Conservation (phyloP, 2,329 filamentous ascomycete genomes). For the Colletotrichum magnum region DNA sequence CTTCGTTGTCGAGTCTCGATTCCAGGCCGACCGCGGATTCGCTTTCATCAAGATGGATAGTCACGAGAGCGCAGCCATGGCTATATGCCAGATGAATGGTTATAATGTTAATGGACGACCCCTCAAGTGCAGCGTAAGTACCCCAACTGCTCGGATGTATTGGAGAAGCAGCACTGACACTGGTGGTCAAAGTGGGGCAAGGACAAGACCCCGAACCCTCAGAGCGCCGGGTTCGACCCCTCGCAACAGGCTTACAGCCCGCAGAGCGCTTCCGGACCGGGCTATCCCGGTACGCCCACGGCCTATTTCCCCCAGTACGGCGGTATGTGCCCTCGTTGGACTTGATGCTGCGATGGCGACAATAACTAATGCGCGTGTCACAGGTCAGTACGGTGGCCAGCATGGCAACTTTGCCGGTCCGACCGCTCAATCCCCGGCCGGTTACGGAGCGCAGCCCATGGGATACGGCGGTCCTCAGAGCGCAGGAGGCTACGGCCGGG, state of each 20-base stretch:
- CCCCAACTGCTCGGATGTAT: not conserved
- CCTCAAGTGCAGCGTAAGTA: slow-evolving; percentile 95
- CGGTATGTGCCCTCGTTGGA: slow-evolving; percentile 65
- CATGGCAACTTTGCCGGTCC: slow-evolving; percentile 76
- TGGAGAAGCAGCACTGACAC: slow-evolving; percentile 32
- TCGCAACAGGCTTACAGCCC: slow-evolving; percentile 79
- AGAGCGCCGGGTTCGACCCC: slow-evolving; percentile 81
- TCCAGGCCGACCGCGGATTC: slow-evolving; percentile 98
- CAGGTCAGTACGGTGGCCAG: slow-evolving; percentile 73
- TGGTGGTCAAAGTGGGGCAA: slow-evolving; percentile 87
- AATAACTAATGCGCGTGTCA: slow-evolving; percentile 18
- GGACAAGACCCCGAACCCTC: slow-evolving; percentile 89
- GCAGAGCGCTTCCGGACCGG: slow-evolving; percentile 80
- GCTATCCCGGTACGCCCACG: slow-evolving; percentile 83
- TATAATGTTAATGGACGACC: slow-evolving; percentile 98
- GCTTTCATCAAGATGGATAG: slow-evolving; percentile 99
- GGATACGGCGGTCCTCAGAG: slow-evolving; percentile 80
- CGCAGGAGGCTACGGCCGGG: slow-evolving; percentile 88
- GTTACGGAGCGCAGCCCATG: slow-evolving; percentile 77
- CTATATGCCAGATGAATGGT: slow-evolving; percentile 96
- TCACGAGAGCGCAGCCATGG: slow-evolving; percentile 98
- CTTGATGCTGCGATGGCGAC: too few relatives aligned
- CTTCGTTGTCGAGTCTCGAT: slow-evolving; percentile 95
- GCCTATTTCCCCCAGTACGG: slow-evolving; percentile 95
- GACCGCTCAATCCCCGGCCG: slow-evolving; percentile 72